Base-by-base conservation (phyloP, 108 stramenopile species). In the Fistulifera pelliculosa region DNA sequence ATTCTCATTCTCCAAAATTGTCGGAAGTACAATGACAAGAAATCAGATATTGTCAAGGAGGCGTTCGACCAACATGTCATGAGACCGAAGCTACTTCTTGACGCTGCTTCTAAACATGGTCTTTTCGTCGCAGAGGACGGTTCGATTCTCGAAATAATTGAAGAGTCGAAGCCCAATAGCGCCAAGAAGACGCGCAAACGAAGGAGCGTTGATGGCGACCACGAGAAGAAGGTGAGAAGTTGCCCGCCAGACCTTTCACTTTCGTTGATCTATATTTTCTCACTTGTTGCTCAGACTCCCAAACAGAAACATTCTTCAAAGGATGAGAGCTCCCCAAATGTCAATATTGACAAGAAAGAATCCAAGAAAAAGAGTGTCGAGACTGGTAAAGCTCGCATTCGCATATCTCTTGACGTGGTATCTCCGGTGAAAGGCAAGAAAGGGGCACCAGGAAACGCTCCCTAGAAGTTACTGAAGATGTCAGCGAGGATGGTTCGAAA, bases 11-110 rank as follows among this genome's bases (percentile, higher is more conserved):
- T 86, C 73, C 69, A 82, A 28, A 89, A 88, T 60, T 87, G 86
- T 63, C 69, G 86, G 44, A 61, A 84, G 53, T 89, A 83, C 58
- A 88, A 93, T 59, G 68, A 78, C 7, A 67, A 73, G 27, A 75
- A 83, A 35, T 88, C 87, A 47, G 87, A 89, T 31, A 86, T 89
- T 57, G 85, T 86, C n/a, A 70, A 72, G 58, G 87, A 93, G 50
- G 80, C 79, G 5, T 54, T 71, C 18, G 66, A 81, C 22, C 91
- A 93, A 57, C 78, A 79, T 10, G 49, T 88, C 17, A 65, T 80
- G 75, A 56, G 77, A 26, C 87, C 87, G 15, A 66, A 58, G 15
- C 54, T 86, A 16, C 64, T 93, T 45, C 68, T 74, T 49, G 70
- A 82, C 15, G 91, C 91, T 16, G 86, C 86, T 11, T 49, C 71